Percentiles rank a stretch among this genome's conserved stretches.
Conservation (phyloP, 2,329 filamentous ascomycete species). For the Lasiodiplodia hormozganensis region DNA sequence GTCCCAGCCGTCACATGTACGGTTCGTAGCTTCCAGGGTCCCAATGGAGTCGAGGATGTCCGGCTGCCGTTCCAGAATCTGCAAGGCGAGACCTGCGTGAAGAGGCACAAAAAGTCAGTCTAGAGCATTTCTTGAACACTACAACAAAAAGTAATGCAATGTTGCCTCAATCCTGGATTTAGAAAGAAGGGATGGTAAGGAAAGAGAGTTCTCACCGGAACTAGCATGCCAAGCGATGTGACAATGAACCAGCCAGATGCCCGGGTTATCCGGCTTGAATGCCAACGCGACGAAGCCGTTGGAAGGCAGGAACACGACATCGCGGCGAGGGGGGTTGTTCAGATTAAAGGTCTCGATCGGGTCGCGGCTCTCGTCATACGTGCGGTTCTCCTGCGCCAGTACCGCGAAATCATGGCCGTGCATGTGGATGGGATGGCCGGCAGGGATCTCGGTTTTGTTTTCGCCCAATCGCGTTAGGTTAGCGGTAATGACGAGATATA, state of each 20-base stretch:
- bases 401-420: constrained; percentile 40
- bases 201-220: constrained; percentile 30
- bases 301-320: constrained; percentile 41
- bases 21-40: constrained; percentile 15
- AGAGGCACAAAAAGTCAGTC: background rate
- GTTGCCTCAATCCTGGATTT: background rate
- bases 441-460: constrained; percentile 30
- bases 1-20: constrained; percentile 18
- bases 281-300: constrained; percentile 44
- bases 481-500: constrained; percentile 40
- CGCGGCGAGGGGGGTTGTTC: constrained; percentile 46
- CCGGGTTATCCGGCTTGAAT: constrained; percentile 47
- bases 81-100: constrained; percentile 39
- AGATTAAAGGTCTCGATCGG: constrained; percentile 51
- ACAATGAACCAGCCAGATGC: constrained; percentile 48
- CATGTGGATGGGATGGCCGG: constrained; percentile 40
- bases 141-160: background rate
- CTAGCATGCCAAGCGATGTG: constrained; percentile 48
- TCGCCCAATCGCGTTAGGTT: constrained; percentile 22
- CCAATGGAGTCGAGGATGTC: constrained; percentile 34
- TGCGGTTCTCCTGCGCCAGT: constrained; percentile 36
- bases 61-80: constrained; percentile 41
- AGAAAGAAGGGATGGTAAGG: background rate
- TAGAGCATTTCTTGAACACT: background rate
- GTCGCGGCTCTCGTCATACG: constrained; percentile 52